Evolutionary conservation across 2,329 filamentous ascomycete species (phyloP).

Genomic region (Trichoderma sp.): DNA sequence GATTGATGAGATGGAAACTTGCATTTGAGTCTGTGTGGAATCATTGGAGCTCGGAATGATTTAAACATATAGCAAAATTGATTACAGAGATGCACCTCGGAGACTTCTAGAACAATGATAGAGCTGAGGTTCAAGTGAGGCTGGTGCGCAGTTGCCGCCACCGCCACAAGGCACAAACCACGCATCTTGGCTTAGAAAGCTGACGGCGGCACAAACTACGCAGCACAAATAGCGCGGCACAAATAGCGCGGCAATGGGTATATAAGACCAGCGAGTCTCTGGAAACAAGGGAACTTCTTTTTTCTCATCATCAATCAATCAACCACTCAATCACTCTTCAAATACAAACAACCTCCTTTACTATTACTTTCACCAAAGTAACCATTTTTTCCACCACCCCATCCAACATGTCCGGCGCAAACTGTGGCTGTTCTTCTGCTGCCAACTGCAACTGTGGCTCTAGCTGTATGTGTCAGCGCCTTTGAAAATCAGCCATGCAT

Average conservation of each 20-base stretch:
- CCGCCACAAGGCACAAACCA: slow-evolving; percentile 29
- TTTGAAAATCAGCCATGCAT: not conserved
- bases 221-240: not conserved
- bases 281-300: not conserved
- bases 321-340: not conserved
- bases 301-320: not conserved
- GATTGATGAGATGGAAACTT: not conserved
- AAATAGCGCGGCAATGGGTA: slow-evolving; percentile 22
- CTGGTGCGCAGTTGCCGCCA: slow-evolving; percentile 4
- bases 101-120: not conserved
- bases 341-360: not conserved
- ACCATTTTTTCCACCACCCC: not conserved
- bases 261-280: slow-evolving; percentile 10
- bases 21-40: not conserved
- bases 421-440: slow-evolving; percentile 44
- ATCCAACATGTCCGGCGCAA: slow-evolving; percentile 42
- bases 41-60: not conserved
- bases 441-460: slow-evolving; percentile 45
- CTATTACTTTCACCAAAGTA: not conserved
- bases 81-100: not conserved
- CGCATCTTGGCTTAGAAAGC: slow-evolving; percentile 13
- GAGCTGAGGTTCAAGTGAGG: not conserved
- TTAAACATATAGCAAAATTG: not conserved
- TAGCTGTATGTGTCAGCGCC: slow-evolving; percentile 38
- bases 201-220: not conserved